These are phyloP conservation scores for Silene latifolia DNA, from an alignment of 148 eudicot species.

Conservation along the genomic window DNA sequence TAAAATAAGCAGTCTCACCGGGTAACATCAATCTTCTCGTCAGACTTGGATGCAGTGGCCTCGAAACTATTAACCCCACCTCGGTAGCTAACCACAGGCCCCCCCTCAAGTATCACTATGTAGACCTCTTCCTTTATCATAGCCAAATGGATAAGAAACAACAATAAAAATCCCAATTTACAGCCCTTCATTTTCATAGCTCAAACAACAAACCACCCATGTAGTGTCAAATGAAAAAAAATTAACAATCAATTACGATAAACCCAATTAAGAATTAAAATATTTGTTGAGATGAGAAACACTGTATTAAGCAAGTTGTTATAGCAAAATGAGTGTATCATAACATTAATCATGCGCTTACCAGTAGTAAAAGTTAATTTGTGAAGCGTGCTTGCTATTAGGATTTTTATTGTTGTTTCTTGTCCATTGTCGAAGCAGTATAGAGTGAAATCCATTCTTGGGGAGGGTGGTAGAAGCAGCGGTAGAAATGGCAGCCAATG, in stretches of 20 bases:
- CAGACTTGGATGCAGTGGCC: conserved; percentile 83
- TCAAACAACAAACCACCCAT: conserved; percentile 26
- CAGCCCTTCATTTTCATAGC: conserved; percentile 41
- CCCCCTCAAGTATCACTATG: conserved; percentile 78
- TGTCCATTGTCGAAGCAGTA: too few species aligned
- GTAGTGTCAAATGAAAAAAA: conserved; percentile 16
- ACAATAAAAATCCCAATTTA: conserved; percentile 41
- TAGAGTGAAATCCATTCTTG: too few species aligned
- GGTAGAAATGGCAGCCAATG: too few species aligned
- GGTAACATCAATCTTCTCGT: conserved; percentile 80
- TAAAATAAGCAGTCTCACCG: too few species aligned
- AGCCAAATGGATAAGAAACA: conserved; percentile 43
- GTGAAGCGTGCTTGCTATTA: too few species aligned
- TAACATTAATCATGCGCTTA: conserved; percentile 23
- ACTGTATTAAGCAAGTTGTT: neutral
- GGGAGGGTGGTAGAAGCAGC: too few species aligned
- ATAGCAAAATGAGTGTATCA: neutral
- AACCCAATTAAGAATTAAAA: conserved; percentile 2
- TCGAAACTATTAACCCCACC: conserved; percentile 82
- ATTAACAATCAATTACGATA: conserved; percentile 6
- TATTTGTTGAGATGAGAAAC: neutral
- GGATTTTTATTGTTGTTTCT: too few species aligned
- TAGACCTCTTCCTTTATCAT: conserved; percentile 55
- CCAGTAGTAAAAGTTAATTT: too few species aligned
- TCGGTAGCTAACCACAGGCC: conserved; percentile 73